These are phyloP conservation scores for Paramyrothecium sp. DNA, from an alignment of 2,329 filamentous ascomycete species.

Conservation along the genomic window DNA sequence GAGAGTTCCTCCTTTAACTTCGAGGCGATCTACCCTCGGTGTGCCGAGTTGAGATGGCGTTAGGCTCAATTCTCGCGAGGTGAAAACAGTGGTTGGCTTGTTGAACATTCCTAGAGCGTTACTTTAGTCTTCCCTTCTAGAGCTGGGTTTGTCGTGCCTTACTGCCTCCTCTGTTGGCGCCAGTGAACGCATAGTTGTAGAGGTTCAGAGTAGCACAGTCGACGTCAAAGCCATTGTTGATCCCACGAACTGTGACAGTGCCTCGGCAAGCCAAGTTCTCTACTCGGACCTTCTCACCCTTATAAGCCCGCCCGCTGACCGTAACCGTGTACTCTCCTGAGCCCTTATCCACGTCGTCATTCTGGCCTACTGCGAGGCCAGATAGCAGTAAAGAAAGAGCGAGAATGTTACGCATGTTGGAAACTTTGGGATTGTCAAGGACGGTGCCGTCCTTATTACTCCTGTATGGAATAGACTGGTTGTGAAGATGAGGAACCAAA, in stretches of 20 bases:
- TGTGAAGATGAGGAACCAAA: too few species aligned
- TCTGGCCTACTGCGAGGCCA: not conserved
- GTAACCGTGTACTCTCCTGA: not conserved
- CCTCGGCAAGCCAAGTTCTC: not conserved
- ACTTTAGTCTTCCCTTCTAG: too few species aligned
- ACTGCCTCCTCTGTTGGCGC: not conserved
- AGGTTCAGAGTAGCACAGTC: conserved; percentile 4
- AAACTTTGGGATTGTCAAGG: too few species aligned
- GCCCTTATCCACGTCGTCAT: not conserved
- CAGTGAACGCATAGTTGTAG: conserved; percentile 6
- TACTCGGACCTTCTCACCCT: not conserved
- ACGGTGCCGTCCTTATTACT: too few species aligned
- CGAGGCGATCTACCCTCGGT: not conserved
- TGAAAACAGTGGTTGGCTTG: conserved; percentile 1
- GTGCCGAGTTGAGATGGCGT: conserved; percentile 1
- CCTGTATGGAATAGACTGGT: too few species aligned
- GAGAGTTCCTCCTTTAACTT: not conserved
- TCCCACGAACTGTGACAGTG: conserved; percentile 1
- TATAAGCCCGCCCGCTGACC: not conserved
- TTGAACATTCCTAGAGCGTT: not conserved
- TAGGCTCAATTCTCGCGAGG: not conserved
- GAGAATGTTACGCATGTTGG: not conserved
- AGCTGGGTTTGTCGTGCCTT: too few species aligned
- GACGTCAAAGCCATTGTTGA: conserved; percentile 4
- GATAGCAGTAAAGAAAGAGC: not conserved